A percentile compares a stretch with the other conserved stretches of the same genome.
phyloP scores from a whole-genome alignment of 1,284 basidiomycete genomes.

The Porodaedalea pini region DNA sequence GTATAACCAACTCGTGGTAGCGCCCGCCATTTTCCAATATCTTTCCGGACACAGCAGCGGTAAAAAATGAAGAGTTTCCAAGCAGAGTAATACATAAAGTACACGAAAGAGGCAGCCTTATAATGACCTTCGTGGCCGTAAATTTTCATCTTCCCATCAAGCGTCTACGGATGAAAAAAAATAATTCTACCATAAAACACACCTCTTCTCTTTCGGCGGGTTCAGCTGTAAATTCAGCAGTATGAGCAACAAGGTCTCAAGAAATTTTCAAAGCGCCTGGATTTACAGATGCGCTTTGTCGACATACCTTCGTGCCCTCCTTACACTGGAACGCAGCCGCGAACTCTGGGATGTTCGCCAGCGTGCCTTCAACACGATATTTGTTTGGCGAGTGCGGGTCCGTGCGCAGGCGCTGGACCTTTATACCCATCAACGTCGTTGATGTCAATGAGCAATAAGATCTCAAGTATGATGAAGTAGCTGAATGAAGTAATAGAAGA shows the following conservation, averaged over 20 bases:
- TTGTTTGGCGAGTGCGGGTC: constrained; percentile 85
- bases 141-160: not conserved
- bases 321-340: constrained; percentile 75
- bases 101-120: not conserved
- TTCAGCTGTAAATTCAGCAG: constrained; percentile 22
- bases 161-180: not conserved
- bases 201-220: constrained; percentile 23
- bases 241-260: not conserved
- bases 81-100: not conserved
- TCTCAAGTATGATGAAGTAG: too few relatives aligned
- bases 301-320: constrained; percentile 58
- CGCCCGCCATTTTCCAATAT: too few relatives aligned
- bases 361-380: constrained; percentile 79
- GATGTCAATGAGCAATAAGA: constrained; percentile 25
- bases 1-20: too few relatives aligned
- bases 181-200: constrained; percentile 13
- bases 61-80: not conserved
- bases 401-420: constrained; percentile 77
- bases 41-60: not conserved
- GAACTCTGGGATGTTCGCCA: constrained; percentile 78
- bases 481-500: constrained; percentile 21
- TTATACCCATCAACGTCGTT: constrained; percentile 25
- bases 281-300: too few relatives aligned
- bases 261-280: not conserved
- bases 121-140: not conserved